Evolutionary conservation across 2,329 filamentous ascomycete species (phyloP).

Genomic region (Aspergillus ruber): DNA sequence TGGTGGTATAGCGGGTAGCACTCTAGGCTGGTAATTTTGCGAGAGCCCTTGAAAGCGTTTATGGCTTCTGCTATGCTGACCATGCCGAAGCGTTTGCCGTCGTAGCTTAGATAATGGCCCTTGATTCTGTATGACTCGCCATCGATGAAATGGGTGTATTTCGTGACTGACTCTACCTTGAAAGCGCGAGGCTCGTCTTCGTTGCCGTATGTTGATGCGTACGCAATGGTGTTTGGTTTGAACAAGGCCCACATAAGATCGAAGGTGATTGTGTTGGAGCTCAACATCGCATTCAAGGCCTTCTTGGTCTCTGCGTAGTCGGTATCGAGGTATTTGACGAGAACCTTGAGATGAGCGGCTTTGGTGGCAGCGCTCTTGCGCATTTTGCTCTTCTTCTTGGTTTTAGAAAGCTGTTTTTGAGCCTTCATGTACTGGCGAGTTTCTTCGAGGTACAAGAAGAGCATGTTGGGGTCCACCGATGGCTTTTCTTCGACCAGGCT

Average conservation of each 20-base stretch:
- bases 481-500: conserved; percentile 76
- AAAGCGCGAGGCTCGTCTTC: conserved; percentile 73
- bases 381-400: conserved; percentile 42
- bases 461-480: conserved; percentile 62
- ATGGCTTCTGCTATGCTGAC: conserved; percentile 66
- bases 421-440: conserved; percentile 59
- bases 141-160: conserved; percentile 61
- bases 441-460: conserved; percentile 73
- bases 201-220: conserved; percentile 69
- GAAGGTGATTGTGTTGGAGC: conserved; percentile 79
- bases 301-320: conserved; percentile 76
- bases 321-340: conserved; percentile 70
- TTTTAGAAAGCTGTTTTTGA: conserved; percentile 59
- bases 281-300: conserved; percentile 70
- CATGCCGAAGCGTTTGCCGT: conserved; percentile 78
- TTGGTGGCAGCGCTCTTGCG: conserved; percentile 33
- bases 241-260: conserved; percentile 83
- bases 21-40: conserved; percentile 71
- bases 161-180: conserved; percentile 70
- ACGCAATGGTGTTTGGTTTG: conserved; percentile 78
- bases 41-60: conserved; percentile 67
- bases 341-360: conserved; percentile 55
- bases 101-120: conserved; percentile 72
- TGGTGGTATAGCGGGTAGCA: conserved; percentile 78
- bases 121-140: conserved; percentile 73